These are phyloP conservation scores for Aspergillus tubingensis DNA, from an alignment of 2,329 filamentous ascomycete species.

Conservation along the genomic window DNA sequence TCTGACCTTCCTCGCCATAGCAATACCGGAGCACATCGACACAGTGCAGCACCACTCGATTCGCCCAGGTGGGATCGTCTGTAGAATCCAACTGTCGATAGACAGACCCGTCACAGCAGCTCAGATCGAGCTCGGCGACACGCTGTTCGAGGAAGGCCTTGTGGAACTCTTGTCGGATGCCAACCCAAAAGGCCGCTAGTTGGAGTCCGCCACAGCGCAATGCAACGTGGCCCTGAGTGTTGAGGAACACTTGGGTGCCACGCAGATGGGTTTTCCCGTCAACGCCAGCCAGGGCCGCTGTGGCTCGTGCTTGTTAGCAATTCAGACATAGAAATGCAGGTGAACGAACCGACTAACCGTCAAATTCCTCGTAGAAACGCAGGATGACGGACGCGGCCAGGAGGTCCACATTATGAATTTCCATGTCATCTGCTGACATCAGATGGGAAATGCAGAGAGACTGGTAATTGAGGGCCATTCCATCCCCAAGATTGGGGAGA, in stretches of 20 bases:
- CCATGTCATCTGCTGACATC: slow-evolving; percentile 23
- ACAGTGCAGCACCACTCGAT: slow-evolving; percentile 61
- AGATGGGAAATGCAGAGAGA: slow-evolving; percentile 42
- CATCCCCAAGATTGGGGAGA: slow-evolving; percentile 28
- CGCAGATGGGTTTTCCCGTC: slow-evolving; percentile 24
- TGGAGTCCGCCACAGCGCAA: slow-evolving; percentile 32
- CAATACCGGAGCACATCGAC: slow-evolving; percentile 65
- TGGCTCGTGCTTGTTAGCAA: neutral
- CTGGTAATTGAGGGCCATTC: slow-evolving; percentile 42
- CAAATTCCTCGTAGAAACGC: slow-evolving; percentile 48
- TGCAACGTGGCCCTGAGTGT: slow-evolving; percentile 15
- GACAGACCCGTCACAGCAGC: neutral
- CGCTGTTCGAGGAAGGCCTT: slow-evolving; percentile 44
- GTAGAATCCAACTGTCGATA: slow-evolving; percentile 9
- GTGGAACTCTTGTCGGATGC: slow-evolving; percentile 52
- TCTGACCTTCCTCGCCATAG: slow-evolving; percentile 44
- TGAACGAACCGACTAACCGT: slow-evolving; percentile 14
- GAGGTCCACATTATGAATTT: slow-evolving; percentile 22
- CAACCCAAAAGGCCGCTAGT: slow-evolving; percentile 49
- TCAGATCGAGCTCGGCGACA: slow-evolving; percentile 24
- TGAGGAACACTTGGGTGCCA: slow-evolving; percentile 30
- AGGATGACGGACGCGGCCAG: slow-evolving; percentile 46
- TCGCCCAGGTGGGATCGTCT: slow-evolving; percentile 42
- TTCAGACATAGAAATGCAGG: neutral
- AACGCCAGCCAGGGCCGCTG: slow-evolving; percentile 22